Evolutionary conservation across 2,329 filamentous ascomycete genomes (phyloP), one percentile per base, ranked within the genome.

Genomic region (Bipolaris bicolor): DNA sequence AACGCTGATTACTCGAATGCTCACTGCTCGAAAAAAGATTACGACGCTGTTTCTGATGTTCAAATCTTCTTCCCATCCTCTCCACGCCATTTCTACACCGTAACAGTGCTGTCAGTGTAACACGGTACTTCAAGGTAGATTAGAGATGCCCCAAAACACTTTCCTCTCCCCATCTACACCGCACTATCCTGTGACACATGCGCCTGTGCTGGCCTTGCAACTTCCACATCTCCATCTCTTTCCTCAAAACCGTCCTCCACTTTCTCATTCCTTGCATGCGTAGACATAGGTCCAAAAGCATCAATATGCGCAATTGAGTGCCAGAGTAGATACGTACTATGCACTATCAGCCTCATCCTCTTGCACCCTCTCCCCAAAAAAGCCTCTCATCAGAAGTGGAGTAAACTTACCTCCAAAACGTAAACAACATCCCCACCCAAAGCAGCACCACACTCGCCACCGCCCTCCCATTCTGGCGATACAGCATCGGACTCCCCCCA

Each of bases 391-490:
- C 24, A 6, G 24, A 26, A 26, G 24, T 26, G 24, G 24, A 7
- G 24, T 26, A 26, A 26, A 26, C 61, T 44, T 60, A 81, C 79
- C 79, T 81, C 5, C 77, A 77, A 53, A 83, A 76, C 0, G 82
- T 82, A 15, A 75, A 77, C 1, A 83, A 55, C 65, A 80, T 78
- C 0, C 83, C 84, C 0, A 80, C 73, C 84, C 84, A 86, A 15
- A 82, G 63, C 20, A 86, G 80, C 0, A 85, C 81, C 3, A 81
- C 78, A 37, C 80, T 80, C 1, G 82, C 81, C 52, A 86, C 67
- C 7, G 80, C 81, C 9, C 82, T 73, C 1, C 77, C 78, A 55
- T 85, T 85, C 16, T 81, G 68, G 18, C 78, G 71, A 62, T 86
- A 86, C 34, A 68, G 68, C 39, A 80, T 53, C 7, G 77, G 77